Percentiles rank a stretch among this genome's conserved stretches.
These are phyloP conservation scores for Thyridium curvatum DNA, from an alignment of 2,329 filamentous ascomycete genomes.

Conservation along the genomic window DNA sequence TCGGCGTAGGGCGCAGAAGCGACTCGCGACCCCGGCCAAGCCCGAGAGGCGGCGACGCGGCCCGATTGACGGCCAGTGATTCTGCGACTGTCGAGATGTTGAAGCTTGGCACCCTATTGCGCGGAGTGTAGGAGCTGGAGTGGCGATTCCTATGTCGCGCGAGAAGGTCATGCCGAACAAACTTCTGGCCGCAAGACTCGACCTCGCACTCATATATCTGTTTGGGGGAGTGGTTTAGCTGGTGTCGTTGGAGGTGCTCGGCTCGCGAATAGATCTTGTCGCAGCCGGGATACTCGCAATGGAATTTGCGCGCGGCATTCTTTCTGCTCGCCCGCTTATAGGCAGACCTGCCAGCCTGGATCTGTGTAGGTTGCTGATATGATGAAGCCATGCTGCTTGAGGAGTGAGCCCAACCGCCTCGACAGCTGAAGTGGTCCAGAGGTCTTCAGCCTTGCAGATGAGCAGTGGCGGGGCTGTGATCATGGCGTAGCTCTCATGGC, in stretches of 20 bases:
- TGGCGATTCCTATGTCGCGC: constrained; percentile 79
- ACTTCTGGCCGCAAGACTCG: constrained; percentile 81
- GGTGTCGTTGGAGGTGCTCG: constrained; percentile 91
- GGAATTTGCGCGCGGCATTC: constrained; percentile 73
- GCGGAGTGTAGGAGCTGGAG: constrained; percentile 45
- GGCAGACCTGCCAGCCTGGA: constrained; percentile 9
- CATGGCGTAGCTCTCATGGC: too few species aligned
- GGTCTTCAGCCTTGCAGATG: too few species aligned
- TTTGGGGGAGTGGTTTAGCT: constrained; percentile 93
- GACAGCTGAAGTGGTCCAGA: too few species aligned
- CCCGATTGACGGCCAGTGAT: too few species aligned
- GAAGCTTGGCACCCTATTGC: constrained; percentile 45
- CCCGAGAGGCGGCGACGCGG: too few species aligned
- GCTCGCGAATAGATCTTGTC: constrained; percentile 95
- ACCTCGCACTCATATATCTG: constrained; percentile 93
- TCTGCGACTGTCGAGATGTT: too few species aligned
- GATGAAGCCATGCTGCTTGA: not conserved
- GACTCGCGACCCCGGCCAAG: too few species aligned
- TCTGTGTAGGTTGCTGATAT: constrained; percentile 5
- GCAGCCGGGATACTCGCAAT: constrained; percentile 80
- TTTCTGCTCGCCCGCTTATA: constrained; percentile 63
- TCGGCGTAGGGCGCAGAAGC: constrained; percentile 15
- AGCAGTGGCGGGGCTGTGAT: too few species aligned
- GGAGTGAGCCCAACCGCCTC: too few species aligned
- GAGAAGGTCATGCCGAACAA: constrained; percentile 89